Evolutionary conservation across 2,329 filamentous ascomycete species (phyloP), one percentile per base, ranked within the genome.

Genomic region (Pezicula carpinea): DNA sequence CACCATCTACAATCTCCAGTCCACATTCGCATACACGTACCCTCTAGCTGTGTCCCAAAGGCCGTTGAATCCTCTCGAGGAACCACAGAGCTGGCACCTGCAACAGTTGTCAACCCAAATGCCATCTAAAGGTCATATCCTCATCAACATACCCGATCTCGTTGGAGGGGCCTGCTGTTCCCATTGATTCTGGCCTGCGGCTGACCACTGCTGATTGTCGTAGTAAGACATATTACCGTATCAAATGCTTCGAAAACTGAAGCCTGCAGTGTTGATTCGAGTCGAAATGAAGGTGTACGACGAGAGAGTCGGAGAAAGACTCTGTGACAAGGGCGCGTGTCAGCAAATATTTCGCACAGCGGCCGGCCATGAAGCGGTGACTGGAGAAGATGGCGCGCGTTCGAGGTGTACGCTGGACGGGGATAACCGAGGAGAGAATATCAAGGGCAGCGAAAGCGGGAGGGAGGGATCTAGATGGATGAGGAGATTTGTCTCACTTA

Each of bases 11-110:
- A 31, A 13, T 18, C 40, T 15, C 17, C 7, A 21, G 31, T 31
- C 46, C 34, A 23, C 47, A 22, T 26, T 43, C 47, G 50, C 45
- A 31, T 47, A 39, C 32, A 80, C 85, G 67, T 85, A 93, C 88
- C 88, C 73, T 95, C 90, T 68, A 95, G 85, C 70, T 96, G 90
- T 65, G 87, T 85, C 57, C 82, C 82, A 66, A 95, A 96, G 50
- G 90, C 89, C 62, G 76, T 73, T 49, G 80, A 77, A 51, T 95
- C 89, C 56, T 92, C 87, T 59, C 82, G 80, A 46, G 83, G 79
- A 55, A 82, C 81, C 43, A 85, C 83, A 48, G 86, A 90, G 68
- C 79, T 89, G 53, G 87, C 81, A 69, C 86, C 87, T 89, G 67
- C 53, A 54, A 60, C 55, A 52, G 47, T 46, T 46, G 53, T 61